Evolutionary conservation across 2,329 filamentous ascomycete genomes (phyloP).

Genomic region (Tolypocladium nubicola): DNA sequence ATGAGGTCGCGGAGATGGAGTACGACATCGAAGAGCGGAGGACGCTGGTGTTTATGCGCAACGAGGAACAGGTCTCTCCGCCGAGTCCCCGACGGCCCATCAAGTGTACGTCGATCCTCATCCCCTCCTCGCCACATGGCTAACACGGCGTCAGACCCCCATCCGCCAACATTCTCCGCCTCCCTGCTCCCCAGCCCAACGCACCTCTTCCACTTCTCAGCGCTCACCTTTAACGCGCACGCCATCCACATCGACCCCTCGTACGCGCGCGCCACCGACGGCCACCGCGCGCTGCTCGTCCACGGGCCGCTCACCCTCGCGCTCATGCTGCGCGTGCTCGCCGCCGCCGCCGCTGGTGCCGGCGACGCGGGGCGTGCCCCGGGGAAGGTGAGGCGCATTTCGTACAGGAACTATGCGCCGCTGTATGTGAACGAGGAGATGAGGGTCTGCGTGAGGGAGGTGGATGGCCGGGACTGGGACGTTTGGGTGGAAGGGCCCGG

Average conservation of each 20-base stretch:
- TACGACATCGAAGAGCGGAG: conserved; percentile 35
- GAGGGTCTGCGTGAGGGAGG: conserved; percentile 50
- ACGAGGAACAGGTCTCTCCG: conserved; percentile 10
- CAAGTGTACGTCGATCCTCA: conserved; percentile 14
- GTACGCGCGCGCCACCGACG: conserved; percentile 62
- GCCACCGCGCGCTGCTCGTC: conserved; percentile 65
- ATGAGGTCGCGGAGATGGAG: conserved; percentile 8
- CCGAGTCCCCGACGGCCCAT: conserved; percentile 9
- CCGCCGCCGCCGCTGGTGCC: conserved; percentile 12
- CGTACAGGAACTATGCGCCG: conserved; percentile 75
- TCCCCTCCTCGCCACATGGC: not conserved
- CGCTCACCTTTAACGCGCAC: conserved; percentile 87
- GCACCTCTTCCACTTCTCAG: conserved; percentile 83
- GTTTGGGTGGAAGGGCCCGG: conserved; percentile 55
- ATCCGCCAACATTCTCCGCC: conserved; percentile 28
- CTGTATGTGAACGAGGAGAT: conserved; percentile 66
- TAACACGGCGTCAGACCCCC: conserved; percentile 15
- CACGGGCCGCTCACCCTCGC: conserved; percentile 78
- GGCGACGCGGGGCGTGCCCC: not conserved
- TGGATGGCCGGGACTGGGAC: conserved; percentile 36
- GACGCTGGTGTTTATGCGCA: conserved; percentile 42
- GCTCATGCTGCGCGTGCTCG: conserved; percentile 61
- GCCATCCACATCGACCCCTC: conserved; percentile 72
- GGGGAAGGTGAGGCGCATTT: conserved; percentile 41
- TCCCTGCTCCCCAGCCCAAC: conserved; percentile 54